Evolutionary conservation across 1,284 basidiomycete species (phyloP).

Genomic region (Ganoderma resinaceum): DNA sequence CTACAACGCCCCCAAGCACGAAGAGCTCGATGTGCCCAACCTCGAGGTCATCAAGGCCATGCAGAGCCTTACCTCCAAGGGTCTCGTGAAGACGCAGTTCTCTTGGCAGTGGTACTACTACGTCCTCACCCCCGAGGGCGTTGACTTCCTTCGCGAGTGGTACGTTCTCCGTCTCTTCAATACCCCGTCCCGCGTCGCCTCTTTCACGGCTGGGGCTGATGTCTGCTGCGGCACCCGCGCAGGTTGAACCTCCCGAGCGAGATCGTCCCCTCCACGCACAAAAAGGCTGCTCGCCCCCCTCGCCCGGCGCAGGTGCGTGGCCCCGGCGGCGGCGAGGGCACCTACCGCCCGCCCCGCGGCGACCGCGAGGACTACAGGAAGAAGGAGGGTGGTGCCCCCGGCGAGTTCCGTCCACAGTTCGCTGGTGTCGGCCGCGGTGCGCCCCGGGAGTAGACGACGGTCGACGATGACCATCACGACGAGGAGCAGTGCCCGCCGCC

Average conservation of each 20-base stretch:
- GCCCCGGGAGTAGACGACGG: slow-evolving; percentile 59
- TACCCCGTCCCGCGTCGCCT: not conserved
- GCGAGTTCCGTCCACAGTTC: slow-evolving; percentile 85
- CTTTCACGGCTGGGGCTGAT: not conserved
- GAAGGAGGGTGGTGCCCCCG: slow-evolving; percentile 79
- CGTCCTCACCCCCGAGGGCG: slow-evolving; percentile 92
- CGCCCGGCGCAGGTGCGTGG: slow-evolving; percentile 75
- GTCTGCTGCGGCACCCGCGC: slow-evolving; percentile 1
- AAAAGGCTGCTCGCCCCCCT: slow-evolving; percentile 85
- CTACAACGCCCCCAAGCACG: slow-evolving; percentile 96
- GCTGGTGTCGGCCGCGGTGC: slow-evolving; percentile 89
- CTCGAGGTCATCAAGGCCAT: slow-evolving; percentile 99
- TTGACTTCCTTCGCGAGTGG: slow-evolving; percentile 95
- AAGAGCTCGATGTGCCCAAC: slow-evolving; percentile 97
- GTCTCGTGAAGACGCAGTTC: slow-evolving; percentile 98
- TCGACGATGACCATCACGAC: slow-evolving; percentile 17
- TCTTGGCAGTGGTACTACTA: slow-evolving; percentile 98
- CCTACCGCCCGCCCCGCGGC: slow-evolving; percentile 87
- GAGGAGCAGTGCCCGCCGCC: slow-evolving; percentile 18
- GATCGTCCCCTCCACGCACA: slow-evolving; percentile 96
- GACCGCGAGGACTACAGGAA: slow-evolving; percentile 92
- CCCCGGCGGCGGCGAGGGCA: slow-evolving; percentile 70
- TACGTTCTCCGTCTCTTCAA: slow-evolving; percentile 46
- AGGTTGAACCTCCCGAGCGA: slow-evolving; percentile 93
- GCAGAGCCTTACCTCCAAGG: slow-evolving; percentile 96